Evolutionary conservation across 176 grass and related monocot genomes (phyloP).

Genomic region (Carex littledalei): DNA sequence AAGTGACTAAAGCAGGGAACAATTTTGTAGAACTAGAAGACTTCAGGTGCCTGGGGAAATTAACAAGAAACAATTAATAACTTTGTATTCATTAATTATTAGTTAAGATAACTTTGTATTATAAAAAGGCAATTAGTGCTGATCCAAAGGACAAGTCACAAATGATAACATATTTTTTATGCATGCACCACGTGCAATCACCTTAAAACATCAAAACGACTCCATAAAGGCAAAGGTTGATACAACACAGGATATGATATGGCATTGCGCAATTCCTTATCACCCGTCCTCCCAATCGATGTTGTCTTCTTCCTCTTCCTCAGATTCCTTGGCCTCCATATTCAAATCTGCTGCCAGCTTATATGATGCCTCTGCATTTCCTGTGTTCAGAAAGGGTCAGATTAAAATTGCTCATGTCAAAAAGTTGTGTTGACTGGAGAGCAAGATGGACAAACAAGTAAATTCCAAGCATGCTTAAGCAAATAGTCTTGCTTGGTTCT

Average conservation of each 20-base stretch:
- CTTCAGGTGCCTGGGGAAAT: not conserved
- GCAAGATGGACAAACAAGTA: not conserved
- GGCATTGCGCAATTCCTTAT: not conserved
- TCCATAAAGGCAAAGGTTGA: not conserved
- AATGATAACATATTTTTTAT: not conserved
- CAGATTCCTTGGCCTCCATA: conserved; percentile 62
- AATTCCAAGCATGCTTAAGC: no score
- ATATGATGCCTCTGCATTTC: conserved; percentile 44
- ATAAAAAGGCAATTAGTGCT: no score
- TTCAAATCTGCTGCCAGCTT: conserved; percentile 71
- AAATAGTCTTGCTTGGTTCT: no score
- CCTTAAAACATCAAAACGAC: not conserved
- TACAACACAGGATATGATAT: not conserved
- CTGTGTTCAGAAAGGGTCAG: conserved; percentile 20
- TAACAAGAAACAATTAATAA: not conserved
- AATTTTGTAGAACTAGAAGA: not conserved
- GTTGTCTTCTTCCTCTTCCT: conserved; percentile 58
- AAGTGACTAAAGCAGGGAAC: not conserved
- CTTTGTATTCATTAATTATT: no score
- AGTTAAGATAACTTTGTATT: no score
- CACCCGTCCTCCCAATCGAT: conserved; percentile 79
- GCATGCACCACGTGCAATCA: not conserved
- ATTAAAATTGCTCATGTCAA: not conserved
- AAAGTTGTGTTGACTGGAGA: not conserved
- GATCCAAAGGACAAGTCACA: no score